Conservation (phyloP, 2,329 filamentous ascomycete genomes). For the Calycina marina region DNA sequence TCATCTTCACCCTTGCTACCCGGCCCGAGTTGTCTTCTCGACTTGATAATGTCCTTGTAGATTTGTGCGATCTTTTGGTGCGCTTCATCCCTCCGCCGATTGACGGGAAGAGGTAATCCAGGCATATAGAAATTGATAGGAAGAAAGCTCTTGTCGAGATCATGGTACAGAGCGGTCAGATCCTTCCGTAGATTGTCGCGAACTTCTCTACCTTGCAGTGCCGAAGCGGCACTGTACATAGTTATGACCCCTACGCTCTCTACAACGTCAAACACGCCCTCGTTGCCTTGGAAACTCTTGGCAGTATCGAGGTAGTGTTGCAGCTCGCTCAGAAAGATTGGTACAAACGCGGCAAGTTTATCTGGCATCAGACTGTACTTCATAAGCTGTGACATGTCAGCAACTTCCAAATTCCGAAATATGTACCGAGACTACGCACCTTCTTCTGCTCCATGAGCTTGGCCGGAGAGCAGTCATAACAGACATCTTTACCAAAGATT, state of each 20-base stretch:
- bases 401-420: too few relatives aligned
- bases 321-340: neutral
- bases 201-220: slow-evolving; percentile 69
- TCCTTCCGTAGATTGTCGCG: slow-evolving; percentile 63
- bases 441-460: slow-evolving; percentile 94
- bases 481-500: slow-evolving; percentile 67
- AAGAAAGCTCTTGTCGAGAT: slow-evolving; percentile 76
- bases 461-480: slow-evolving; percentile 77
- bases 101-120: slow-evolving; percentile 73
- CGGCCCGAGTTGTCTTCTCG: slow-evolving; percentile 40
- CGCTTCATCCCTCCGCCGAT: slow-evolving; percentile 62
- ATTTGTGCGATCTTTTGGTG: slow-evolving; percentile 65
- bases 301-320: slow-evolving; percentile 1
- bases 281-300: slow-evolving; percentile 43
- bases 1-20: slow-evolving; percentile 35
- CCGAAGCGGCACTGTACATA: slow-evolving; percentile 74
- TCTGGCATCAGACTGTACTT: neutral
- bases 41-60: slow-evolving; percentile 66
- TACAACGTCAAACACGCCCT: slow-evolving; percentile 57
- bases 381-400: neutral
- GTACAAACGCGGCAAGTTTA: neutral
- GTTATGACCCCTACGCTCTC: slow-evolving; percentile 70
- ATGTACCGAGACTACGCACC: too few relatives aligned
- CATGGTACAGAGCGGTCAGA: slow-evolving; percentile 69
- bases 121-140: slow-evolving; percentile 79